A percentile compares a stretch with the other conserved stretches of the same genome.
Conservation (phyloP, 257 asterid genomes). For the Mitragyna speciosa region DNA sequence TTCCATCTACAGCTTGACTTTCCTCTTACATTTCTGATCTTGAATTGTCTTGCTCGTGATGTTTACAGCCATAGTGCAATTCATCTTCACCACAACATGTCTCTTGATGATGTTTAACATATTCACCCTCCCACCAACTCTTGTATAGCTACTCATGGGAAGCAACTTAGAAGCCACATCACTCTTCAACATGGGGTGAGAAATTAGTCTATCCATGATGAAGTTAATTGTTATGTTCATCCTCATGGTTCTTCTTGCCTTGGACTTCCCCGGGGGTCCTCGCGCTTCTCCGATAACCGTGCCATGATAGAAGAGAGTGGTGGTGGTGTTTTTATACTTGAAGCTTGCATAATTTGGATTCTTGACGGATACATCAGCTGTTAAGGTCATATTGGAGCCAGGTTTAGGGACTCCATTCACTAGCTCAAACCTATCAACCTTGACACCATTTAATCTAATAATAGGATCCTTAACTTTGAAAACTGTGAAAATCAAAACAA, state of each 20-base stretch:
- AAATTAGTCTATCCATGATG: conserved; percentile 46
- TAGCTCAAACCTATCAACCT: conserved; percentile 37
- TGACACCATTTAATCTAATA: conserved; percentile 52
- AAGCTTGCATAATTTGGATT: conserved; percentile 74
- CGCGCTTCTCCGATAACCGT: conserved; percentile 66
- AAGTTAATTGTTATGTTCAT: conserved; percentile 76
- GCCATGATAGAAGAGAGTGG: conserved; percentile 57
- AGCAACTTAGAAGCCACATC: conserved; percentile 53
- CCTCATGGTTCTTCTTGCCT: conserved; percentile 64
- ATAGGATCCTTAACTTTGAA: conserved; percentile 62
- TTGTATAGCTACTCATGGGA: conserved; percentile 49
- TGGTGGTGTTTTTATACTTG: conserved; percentile 61
- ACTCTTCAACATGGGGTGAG: conserved; percentile 43
- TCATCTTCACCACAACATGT: conserved; percentile 71
- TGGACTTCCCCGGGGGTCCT: conserved; percentile 70
- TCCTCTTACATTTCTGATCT: conserved; percentile 54
- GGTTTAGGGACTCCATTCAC: conserved; percentile 48
- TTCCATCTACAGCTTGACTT: conserved; percentile 46
- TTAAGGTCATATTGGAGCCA: conserved; percentile 59
- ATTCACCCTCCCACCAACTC: conserved; percentile 68
- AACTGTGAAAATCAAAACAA: conserved; percentile 63
- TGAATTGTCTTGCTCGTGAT: conserved; percentile 49
- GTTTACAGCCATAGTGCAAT: conserved; percentile 57
- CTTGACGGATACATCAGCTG: conserved; percentile 73
- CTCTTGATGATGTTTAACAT: conserved; percentile 37